A percentile compares a stretch with the other conserved stretches of the same genome.
Evolutionary conservation across 2,329 filamentous ascomycete species (phyloP).

Genomic region (Trichoderma sp.): DNA sequence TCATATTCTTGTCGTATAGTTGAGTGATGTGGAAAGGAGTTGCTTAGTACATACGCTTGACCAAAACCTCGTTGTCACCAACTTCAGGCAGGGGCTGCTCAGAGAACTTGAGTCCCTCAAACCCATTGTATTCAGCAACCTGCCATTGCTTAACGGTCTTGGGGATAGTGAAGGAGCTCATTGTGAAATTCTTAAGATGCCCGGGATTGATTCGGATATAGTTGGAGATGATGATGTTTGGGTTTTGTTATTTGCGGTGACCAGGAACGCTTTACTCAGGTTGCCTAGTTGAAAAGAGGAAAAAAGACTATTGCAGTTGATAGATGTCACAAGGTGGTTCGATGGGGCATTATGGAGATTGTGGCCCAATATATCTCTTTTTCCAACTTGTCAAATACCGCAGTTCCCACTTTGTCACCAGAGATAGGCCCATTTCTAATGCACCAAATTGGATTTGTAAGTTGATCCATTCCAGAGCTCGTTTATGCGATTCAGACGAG

Average conservation of each 20-base stretch:
- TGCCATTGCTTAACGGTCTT: conserved; percentile 58
- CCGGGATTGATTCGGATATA: not conserved
- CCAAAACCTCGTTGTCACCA: conserved; percentile 71
- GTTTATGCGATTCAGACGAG: not conserved
- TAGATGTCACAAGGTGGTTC: not conserved
- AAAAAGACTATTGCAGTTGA: not conserved
- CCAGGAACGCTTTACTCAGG: not conserved
- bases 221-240: not conserved
- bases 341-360: not conserved
- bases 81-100: conserved; percentile 59
- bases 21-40: not conserved
- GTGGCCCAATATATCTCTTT: not conserved
- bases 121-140: conserved; percentile 45
- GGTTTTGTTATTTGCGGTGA: not conserved
- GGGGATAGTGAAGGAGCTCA: not conserved
- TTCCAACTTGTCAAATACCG: not conserved
- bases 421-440: not conserved
- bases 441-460: not conserved
- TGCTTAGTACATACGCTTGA: conserved; percentile 49
- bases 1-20: not conserved
- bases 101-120: conserved; percentile 60
- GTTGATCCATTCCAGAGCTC: not conserved
- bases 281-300: not conserved
- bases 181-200: not conserved
- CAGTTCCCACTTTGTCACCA: not conserved